Evolutionary conservation across 208 protist species (phyloP), one percentile per base, ranked within the genome.

Genomic region (Leishmania guyanensis): DNA sequence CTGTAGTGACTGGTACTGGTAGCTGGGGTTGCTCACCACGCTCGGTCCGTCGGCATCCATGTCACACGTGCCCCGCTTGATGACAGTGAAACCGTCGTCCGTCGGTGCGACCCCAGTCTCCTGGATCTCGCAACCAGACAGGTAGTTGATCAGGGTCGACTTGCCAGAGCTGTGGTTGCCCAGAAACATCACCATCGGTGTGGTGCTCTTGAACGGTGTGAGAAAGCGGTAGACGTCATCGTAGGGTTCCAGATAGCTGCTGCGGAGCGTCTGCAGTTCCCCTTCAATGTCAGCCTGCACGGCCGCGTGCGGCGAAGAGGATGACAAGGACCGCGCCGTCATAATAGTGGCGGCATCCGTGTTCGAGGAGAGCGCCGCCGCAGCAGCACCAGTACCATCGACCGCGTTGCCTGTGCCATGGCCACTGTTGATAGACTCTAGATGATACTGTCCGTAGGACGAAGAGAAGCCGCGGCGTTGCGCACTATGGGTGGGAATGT

Each of bases 141-240:
- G 85, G 70, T 92, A 91, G 88, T 98, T 98, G 85, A 98, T 97
- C 33, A 97, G 90, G 14, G 93, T 94, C 16, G 93, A 97, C 88
- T 98, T 98, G 65, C 96, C 96, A 33, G 93, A 91, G 77, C 92
- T 96, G 87, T 98, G 96, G 79, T 98, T 98, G 20, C 96, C 96
- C 5, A 98, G 86, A 53, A 98, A 79, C 70, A 98, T 86, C 77
- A 98, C 93, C 91, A 97, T 97, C 12, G 96, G 94, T 0, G 79
- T 89, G 5, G 85, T 91, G 71, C 81, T 86, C 60, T 91, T 90
- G 62, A 87, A 85, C 3, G 86, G 82, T 64, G 88, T 84, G 65
- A 89, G 82, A 39, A 86, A 86, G 58, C 62, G 82, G 54, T 86
- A 86, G 14, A 86, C 70, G 39, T 48, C 58, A 62, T 86, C 82